Evolutionary conservation across 1,284 basidiomycete genomes (phyloP).

Genomic region (Gomphus sp.): DNA sequence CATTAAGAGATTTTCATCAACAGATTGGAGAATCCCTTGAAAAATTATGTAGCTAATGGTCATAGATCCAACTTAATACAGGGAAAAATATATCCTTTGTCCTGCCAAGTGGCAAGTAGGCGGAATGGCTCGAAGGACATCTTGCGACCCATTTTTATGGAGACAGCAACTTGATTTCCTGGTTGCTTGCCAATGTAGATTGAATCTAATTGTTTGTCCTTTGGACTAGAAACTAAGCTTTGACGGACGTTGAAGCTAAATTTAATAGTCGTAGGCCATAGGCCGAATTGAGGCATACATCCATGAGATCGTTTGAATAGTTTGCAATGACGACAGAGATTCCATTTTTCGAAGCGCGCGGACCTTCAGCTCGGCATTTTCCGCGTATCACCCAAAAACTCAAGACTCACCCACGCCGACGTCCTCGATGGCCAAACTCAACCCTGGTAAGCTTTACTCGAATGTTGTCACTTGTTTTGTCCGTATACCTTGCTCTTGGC

Average conservation of each 20-base stretch:
- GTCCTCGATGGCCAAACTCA: conserved; percentile 15
- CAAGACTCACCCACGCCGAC: conserved; percentile 11
- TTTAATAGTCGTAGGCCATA: too few species aligned
- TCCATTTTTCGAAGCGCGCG: too few species aligned
- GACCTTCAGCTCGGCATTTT: neutral
- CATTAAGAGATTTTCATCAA: conserved; percentile 23
- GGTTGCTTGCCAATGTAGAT: conserved; percentile 38
- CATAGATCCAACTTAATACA: conserved; percentile 46
- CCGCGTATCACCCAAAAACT: conserved; percentile 10
- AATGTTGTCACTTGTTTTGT: too few species aligned
- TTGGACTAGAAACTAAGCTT: too few species aligned
- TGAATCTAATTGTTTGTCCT: neutral
- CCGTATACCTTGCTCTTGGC: neutral
- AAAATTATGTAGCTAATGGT: neutral
- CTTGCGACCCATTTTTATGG: conserved; percentile 42
- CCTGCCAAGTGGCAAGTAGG: conserved; percentile 41
- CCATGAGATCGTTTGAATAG: too few species aligned
- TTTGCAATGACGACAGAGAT: too few species aligned
- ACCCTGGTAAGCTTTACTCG: conserved; percentile 12
- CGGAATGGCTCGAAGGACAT: conserved; percentile 42
- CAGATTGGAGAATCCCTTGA: conserved; percentile 5
- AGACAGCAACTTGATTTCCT: conserved; percentile 44
- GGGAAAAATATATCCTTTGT: conserved; percentile 57
- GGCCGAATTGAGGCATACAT: too few species aligned
- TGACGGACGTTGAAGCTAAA: too few species aligned